phyloP scores from a whole-genome alignment of 257 asterid species.

The Nyctanthes arbortristis region DNA sequence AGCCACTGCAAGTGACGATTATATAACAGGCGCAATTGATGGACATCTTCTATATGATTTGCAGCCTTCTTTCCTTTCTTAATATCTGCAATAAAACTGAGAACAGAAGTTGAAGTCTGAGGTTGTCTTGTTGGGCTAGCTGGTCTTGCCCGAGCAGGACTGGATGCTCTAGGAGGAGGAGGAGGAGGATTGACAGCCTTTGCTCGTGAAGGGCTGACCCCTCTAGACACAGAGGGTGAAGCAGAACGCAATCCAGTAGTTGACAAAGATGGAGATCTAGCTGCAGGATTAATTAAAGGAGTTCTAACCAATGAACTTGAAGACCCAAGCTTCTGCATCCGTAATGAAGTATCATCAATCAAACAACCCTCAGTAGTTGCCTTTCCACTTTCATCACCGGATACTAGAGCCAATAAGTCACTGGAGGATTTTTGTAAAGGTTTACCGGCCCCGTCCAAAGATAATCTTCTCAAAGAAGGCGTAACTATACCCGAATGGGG shows the following conservation, averaged over 20 bases:
- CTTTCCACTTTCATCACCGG: slow-evolving; percentile 42
- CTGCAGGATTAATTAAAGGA: slow-evolving; percentile 42
- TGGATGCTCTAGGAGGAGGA: slow-evolving; percentile 70
- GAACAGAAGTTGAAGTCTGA: slow-evolving; percentile 67
- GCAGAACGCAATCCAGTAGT: slow-evolving; percentile 49
- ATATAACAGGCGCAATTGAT: slow-evolving; percentile 73
- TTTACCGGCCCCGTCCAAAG: slow-evolving; percentile 54
- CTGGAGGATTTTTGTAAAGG: slow-evolving; percentile 64
- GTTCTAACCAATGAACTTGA: slow-evolving; percentile 54
- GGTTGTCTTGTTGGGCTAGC: slow-evolving; percentile 80
- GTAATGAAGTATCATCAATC: slow-evolving; percentile 50
- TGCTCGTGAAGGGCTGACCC: slow-evolving; percentile 67
- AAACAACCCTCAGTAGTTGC: slow-evolving; percentile 27
- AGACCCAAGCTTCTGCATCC: slow-evolving; percentile 39
- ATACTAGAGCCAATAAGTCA: slow-evolving; percentile 48
- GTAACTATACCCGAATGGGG: slow-evolving; percentile 35
- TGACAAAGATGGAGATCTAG: slow-evolving; percentile 49
- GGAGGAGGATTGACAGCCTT: slow-evolving; percentile 46
- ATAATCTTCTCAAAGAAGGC: slow-evolving; percentile 59
- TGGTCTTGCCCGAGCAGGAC: slow-evolving; percentile 74
- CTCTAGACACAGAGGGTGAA: slow-evolving; percentile 67
- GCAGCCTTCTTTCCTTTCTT: slow-evolving; percentile 68
- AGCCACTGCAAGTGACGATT: slow-evolving; percentile 93
- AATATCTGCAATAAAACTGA: slow-evolving; percentile 78
- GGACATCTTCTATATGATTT: slow-evolving; percentile 78